These are phyloP conservation scores for Aspergillus glaucus DNA, from an alignment of 2,329 filamentous ascomycete species.

Conservation along the genomic window DNA sequence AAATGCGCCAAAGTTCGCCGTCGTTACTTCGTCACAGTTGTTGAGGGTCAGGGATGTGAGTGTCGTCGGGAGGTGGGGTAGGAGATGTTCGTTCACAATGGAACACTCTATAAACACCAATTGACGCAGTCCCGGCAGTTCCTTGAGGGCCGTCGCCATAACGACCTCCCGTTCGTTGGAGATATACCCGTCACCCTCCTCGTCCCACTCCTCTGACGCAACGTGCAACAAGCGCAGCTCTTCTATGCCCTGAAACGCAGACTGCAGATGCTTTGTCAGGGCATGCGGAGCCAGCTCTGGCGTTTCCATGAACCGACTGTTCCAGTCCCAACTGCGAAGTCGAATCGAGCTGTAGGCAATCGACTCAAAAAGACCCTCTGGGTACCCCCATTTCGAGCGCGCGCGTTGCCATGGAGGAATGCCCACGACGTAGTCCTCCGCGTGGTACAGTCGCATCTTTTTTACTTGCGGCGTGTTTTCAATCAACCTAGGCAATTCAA, in stretches of 20 bases:
- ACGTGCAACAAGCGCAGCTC: constrained; percentile 35
- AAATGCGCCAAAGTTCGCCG: constrained; percentile 59
- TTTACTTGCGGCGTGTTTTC: constrained; percentile 59
- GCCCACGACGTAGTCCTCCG: constrained; percentile 48
- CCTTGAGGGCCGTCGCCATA: constrained; percentile 45
- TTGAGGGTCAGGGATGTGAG: constrained; percentile 65
- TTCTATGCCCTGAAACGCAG: constrained; percentile 45
- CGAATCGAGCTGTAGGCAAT: constrained; percentile 47
- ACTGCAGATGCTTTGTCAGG: constrained; percentile 48
- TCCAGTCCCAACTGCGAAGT: constrained; percentile 53
- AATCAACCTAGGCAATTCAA: constrained; percentile 56
- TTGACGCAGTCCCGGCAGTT: constrained; percentile 59
- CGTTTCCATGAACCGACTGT: constrained; percentile 40
- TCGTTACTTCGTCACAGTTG: constrained; percentile 71
- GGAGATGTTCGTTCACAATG: constrained; percentile 60
- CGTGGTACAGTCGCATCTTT: constrained; percentile 66
- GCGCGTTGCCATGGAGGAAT: constrained; percentile 23
- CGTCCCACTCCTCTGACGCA: constrained; percentile 12
- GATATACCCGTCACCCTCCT: constrained; percentile 39
- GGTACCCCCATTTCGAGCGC: constrained; percentile 60
- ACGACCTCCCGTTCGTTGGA: constrained; percentile 17
- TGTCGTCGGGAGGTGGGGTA: constrained; percentile 61
- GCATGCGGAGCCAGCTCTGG: constrained; percentile 39
- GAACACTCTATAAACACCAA: constrained; percentile 71
- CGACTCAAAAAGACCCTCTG: constrained; percentile 57